phyloP scores from a whole-genome alignment of 179 eudicot species.

The Heliamphora pulchella region DNA sequence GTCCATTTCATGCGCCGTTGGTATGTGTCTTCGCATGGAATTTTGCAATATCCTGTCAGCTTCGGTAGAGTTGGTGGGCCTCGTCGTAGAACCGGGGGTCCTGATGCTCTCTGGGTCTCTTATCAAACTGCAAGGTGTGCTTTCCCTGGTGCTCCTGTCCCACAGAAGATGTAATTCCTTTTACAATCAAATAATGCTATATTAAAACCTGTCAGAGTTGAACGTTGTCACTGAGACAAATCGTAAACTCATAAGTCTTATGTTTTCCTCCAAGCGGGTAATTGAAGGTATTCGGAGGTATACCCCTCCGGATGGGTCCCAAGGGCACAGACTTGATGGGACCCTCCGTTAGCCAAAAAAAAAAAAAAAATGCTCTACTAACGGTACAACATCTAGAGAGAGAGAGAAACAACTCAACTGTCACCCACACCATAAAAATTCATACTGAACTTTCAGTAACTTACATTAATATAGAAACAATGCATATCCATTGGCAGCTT shows the following conservation, averaged over 20 bases:
- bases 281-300: too few relatives aligned
- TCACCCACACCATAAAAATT: not conserved
- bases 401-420: not conserved
- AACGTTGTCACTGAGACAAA: too few relatives aligned
- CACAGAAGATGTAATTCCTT: not conserved
- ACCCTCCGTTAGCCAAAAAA: too few relatives aligned
- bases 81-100: constrained; percentile 29
- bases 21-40: constrained; percentile 23
- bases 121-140: constrained; percentile 33
- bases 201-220: too few relatives aligned
- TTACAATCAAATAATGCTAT: not conserved
- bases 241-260: too few relatives aligned
- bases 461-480: constrained; percentile 7
- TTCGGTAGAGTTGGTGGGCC: constrained; percentile 19
- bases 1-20: constrained; percentile 35
- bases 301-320: too few relatives aligned
- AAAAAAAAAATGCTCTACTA: not conserved
- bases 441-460: not conserved
- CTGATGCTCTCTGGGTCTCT: constrained; percentile 27
- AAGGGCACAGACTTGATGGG: too few relatives aligned
- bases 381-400: not conserved
- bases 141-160: constrained; percentile 29
- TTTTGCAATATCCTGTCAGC: constrained; percentile 20
- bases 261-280: too few relatives aligned
- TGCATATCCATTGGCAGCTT: constrained; percentile 8